A percentile compares a stretch with the other conserved stretches of the same genome.
Evolutionary conservation across 2,329 filamentous ascomycete genomes (phyloP).

Genomic region (Sclerotinia glacialis): DNA sequence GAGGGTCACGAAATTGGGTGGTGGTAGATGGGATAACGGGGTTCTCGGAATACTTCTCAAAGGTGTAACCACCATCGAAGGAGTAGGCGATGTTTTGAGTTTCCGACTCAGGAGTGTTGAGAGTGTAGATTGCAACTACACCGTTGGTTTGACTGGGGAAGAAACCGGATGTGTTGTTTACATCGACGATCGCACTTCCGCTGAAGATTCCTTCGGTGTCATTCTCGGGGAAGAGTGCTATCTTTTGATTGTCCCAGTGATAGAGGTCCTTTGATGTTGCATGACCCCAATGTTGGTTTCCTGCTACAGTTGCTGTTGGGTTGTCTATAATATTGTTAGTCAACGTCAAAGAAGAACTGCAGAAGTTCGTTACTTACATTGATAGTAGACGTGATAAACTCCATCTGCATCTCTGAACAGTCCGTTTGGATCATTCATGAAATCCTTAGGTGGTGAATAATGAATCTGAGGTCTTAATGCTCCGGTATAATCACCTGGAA

Average conservation of each 20-base stretch:
- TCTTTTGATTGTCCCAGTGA: constrained; percentile 62
- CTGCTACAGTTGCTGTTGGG: constrained; percentile 48
- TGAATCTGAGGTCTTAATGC: constrained; percentile 50
- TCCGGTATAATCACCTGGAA: constrained; percentile 33
- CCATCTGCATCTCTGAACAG: constrained; percentile 57
- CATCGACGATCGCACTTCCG: constrained; percentile 50
- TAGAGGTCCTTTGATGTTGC: constrained; percentile 61
- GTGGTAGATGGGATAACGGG: constrained; percentile 52
- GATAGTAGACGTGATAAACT: constrained; percentile 64
- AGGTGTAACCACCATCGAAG: constrained; percentile 59
- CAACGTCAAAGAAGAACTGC: not conserved
- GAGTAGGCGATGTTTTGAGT: constrained; percentile 62
- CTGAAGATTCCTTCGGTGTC: constrained; percentile 50
- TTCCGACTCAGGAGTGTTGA: constrained; percentile 44
- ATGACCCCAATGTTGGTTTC: constrained; percentile 66
- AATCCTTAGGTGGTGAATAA: constrained; percentile 52
- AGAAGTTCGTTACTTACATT: constrained; percentile 44
- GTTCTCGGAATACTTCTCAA: constrained; percentile 57
- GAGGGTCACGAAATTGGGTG: constrained; percentile 63
- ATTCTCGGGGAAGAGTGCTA: constrained; percentile 52
- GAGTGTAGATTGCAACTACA: constrained; percentile 58
- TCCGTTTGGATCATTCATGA: constrained; percentile 65
- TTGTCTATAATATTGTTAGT: constrained; percentile 43
- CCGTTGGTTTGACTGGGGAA: constrained; percentile 57
- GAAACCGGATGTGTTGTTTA: constrained; percentile 64